Evolutionary conservation across 2,329 filamentous ascomycete species (phyloP), one percentile per base, ranked within the genome.

Genomic region (Stemphylium beticola): DNA sequence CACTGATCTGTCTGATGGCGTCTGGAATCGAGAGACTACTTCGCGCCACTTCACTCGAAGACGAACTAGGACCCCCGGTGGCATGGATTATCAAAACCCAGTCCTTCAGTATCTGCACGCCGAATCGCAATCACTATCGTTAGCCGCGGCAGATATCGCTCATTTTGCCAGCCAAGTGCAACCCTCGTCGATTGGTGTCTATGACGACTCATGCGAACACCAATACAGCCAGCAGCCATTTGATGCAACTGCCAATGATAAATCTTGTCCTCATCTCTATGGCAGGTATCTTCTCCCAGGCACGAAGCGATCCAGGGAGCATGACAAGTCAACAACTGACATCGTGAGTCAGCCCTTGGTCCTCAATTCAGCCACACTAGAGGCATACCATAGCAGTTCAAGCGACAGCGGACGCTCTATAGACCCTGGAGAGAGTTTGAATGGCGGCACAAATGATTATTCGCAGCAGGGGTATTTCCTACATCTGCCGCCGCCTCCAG

Each of bases 81-180:
- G 41, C 15, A 49, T 56, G 26, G 26, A 3, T 9, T 6, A 18
- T 53, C 5, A 45, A 49, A 17, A 51, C 29, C 5, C 12, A 50
- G n/a, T 49, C 43, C 8, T 12, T 34, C 32, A 4, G 26, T 17
- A 14, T 4, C 10, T 18, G 22, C 22, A 7, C 22, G 22, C 22
- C 2, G 22, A 24, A 24, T 24, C 22, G 22, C 4, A 24, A 24
- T 7, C 22, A 24, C 4, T 24, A 24, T 24, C 6, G 22, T 7
- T 24, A 24, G 22, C 6, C 4, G 22, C 22, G 22, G 22, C 22
- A 24, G 48, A 58, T 20, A 29, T 22, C 10, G 29, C 38, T 9
- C 55, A 61, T 11, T 55, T 53, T 18, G 53, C 60, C 22, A 57
- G 47, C 37, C 60, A 55, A 22, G 24, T 37, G n/a, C 26, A 17